Base-by-base conservation (phyloP, 2,329 filamentous ascomycete species). In the Colletotrichum lupini region DNA sequence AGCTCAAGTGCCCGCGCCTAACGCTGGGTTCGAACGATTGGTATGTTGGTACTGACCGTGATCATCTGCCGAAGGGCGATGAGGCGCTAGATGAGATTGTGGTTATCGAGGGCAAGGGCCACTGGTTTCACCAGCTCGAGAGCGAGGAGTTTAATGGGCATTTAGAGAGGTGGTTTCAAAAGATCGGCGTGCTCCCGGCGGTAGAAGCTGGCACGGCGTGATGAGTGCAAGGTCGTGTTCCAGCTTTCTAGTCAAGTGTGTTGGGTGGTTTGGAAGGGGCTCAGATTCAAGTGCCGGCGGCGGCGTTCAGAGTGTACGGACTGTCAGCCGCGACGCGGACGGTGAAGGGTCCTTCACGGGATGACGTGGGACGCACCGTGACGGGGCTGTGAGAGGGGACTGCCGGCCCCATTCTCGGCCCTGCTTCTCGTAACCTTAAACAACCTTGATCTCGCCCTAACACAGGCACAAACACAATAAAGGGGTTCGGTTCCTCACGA, bases 101-200 rank as follows among this genome's bases (percentile, higher is more conserved):
- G 6, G 3, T 71, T 7, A 71, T 74, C 24, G 67, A 64, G 57
- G 63, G 58, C 5, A 58, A 24, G 37, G 68, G 68, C 1, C 68
- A 72, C 11, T 74, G 63, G 68, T 74, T 72, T 58, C 72, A 74
- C 26, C 71, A 74, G 57, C 52, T 72, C 4, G 58, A 62, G 42
- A 58, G 62, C 28, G 58, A 72, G n/a, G 58, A 37, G 58, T 61
- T 67, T 11, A 74, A 72, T 46, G 49, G 26, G 30, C 55, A 67
- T 12, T 16, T 72, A 52, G 6, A 35, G 46, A 52, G 42, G 37
- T 74, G 68, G 72, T 22, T 72, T 24, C 30, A 30, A 24, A 59
- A 37, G 30, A 37, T 59, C 19, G 56, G 56, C 12, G 19, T 37
- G 11, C 56, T 59, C 11, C 56, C 56, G 11, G 28, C 5, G 11